Base-by-base conservation (phyloP, 345 rosid genomes). In the Theobroma cacao region DNA sequence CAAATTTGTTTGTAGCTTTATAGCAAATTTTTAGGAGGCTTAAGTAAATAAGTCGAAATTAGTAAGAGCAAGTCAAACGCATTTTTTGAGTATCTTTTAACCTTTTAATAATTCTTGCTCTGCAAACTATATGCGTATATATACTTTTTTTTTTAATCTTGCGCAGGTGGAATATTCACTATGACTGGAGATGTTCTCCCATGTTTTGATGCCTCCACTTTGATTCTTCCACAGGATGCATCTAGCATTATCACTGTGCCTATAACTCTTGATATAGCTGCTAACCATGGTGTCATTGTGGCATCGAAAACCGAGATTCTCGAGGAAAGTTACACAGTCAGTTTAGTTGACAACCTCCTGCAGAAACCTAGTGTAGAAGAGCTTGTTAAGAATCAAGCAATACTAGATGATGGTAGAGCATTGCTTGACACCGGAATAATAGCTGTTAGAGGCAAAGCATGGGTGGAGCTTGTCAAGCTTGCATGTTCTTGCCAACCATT, bases 141-240 rank as follows among this genome's bases (percentile, higher is more conserved):
- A 17, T 7, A 13, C 0, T 28, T 45, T 30, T 48, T 14, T 5
- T 17, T 31, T 63, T 62, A 20, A 36, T 55, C n/a, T 34, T 84
- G 74, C 24, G 8, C 75, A 95, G 99, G 99, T 81, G 98, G 98
- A 58, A 79, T 96, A 43, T 87, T 96, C 79, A 94, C 90, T 50
- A 94, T 96, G 99, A 96, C 98, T 28, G 99, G 99, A 67, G 99
- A 96, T 88, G 99, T 96, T 73, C 97, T 96, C 80, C 98, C 97
- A 20, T 92, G 99, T 88, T 96, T 96, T 79, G 99, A 96, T 89
- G 93, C 98, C 43, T 88, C 90, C 66, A 72, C 86, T 71, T 77
- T 94, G 88, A 85, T 87, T 79, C 90, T 96, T 83, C 95, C 97
- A 4, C 91, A 89, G 70, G 93, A 96, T 77, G 84, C 98, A 34